Conservation (phyloP, 768 basidiomycete species). For the Boletus rufocinnamomeus region DNA sequence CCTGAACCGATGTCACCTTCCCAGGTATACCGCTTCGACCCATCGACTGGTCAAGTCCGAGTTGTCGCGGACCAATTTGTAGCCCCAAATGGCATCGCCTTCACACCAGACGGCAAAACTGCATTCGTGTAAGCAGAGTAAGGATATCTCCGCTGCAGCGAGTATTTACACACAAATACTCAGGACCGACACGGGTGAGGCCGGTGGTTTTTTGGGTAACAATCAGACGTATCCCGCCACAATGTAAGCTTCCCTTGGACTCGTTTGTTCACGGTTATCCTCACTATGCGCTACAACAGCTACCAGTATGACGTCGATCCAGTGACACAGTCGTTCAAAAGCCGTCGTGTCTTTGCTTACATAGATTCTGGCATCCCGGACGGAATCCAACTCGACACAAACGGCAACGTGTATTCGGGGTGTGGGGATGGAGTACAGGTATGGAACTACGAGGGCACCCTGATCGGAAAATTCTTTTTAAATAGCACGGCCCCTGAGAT, state of each 20-base stretch:
- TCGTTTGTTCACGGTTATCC: not conserved
- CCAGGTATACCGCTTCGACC: constrained; percentile 22
- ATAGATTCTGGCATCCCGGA: constrained; percentile 66
- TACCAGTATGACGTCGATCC: constrained; percentile 69
- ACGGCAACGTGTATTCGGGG: constrained; percentile 67
- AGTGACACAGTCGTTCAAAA: constrained; percentile 50
- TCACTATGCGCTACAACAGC: constrained; percentile 35
- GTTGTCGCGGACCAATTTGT: not conserved
- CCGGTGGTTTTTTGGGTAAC: constrained; percentile 45
- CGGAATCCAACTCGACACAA: constrained; percentile 62
- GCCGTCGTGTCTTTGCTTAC: constrained; percentile 69
- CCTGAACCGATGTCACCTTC: constrained; percentile 52
- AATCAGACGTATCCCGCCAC: constrained; percentile 65
- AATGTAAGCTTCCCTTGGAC: constrained; percentile 46
- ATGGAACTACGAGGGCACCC: constrained; percentile 53
- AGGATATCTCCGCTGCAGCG: not conserved
- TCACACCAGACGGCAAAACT: constrained; percentile 61
- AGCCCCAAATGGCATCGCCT: constrained; percentile 68
- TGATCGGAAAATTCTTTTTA: constrained; percentile 40
- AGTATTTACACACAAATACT: constrained; percentile 21
- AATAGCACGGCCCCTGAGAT: constrained; percentile 38
- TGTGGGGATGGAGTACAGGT: constrained; percentile 73
- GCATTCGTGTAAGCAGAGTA: constrained; percentile 56
- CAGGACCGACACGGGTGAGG: constrained; percentile 34
- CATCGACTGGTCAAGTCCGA: not conserved